Conservation (phyloP, 495 filamentous ascomycete genomes). For the Talaromyces borbonicus region DNA sequence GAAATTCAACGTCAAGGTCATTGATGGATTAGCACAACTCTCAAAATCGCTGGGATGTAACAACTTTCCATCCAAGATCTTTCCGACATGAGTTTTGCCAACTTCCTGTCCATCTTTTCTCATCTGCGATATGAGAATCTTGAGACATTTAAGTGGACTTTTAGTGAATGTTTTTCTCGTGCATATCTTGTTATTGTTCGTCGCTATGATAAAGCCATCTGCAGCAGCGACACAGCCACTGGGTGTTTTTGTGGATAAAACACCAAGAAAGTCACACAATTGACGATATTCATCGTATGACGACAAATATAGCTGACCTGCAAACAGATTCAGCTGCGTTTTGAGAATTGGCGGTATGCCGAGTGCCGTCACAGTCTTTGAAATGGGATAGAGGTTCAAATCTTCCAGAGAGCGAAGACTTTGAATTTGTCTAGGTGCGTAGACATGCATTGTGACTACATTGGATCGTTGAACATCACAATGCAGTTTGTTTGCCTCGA, state of each 20-base stretch:
- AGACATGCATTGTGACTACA: conserved; percentile 42
- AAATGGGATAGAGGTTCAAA: conserved; percentile 27
- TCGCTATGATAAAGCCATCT: conserved; percentile 16
- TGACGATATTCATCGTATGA: conserved; percentile 43
- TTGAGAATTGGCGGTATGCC: conserved; percentile 10
- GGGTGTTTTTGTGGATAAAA: conserved; percentile 19
- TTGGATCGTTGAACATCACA: conserved; percentile 21
- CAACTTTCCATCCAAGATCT: conserved; percentile 36
- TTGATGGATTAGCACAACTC: not conserved
- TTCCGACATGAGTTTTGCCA: conserved; percentile 48
- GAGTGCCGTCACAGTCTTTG: not conserved
- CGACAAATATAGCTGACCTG: conserved; percentile 54
- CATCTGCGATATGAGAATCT: conserved; percentile 36
- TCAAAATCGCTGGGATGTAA: conserved; percentile 12
- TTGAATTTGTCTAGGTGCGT: conserved; percentile 43
- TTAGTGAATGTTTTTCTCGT: conserved; percentile 24
- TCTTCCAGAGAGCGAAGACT: conserved; percentile 36
- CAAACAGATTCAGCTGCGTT: conserved; percentile 52
- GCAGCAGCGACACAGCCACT: conserved; percentile 34
- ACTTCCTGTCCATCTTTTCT: conserved; percentile 33
- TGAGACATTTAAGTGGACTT: conserved; percentile 47
- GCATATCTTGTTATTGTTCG: conserved; percentile 8
- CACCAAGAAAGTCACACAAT: not conserved
- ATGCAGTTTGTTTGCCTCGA: conserved; percentile 48
- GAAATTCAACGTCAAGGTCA: conserved; percentile 2